A percentile compares a stretch with the other conserved stretches of the same genome.
phyloP scores from a whole-genome alignment of 2,329 filamentous ascomycete species.

The Aspergillus ruber region DNA sequence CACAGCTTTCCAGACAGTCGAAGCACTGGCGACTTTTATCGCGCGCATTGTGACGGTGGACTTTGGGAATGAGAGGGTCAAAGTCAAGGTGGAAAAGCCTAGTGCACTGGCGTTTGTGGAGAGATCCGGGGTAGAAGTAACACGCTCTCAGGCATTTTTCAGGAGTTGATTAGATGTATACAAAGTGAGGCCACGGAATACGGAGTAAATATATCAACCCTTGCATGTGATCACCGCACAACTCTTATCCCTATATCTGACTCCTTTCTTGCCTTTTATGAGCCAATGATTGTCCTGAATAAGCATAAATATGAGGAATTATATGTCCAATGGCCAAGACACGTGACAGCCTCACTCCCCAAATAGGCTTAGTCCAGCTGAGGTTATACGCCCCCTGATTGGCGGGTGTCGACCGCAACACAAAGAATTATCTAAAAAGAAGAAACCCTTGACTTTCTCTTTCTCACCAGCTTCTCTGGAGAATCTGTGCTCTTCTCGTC shows the following conservation, averaged over 20 bases:
- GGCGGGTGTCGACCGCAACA: constrained; percentile 3
- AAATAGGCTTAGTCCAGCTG: constrained; percentile 6
- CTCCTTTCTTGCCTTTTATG: no score
- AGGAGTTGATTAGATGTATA: background rate
- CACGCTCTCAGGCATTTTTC: constrained; percentile 41
- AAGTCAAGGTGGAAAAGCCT: constrained; percentile 45
- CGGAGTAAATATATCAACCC: no score
- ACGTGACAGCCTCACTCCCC: constrained; percentile 10
- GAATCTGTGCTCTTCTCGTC: background rate
- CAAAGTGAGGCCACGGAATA: no score
- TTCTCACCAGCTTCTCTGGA: constrained; percentile 3
- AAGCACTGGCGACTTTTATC: constrained; percentile 45
- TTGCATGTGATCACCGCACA: no score
- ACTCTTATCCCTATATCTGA: no score
- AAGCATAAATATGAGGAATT: no score
- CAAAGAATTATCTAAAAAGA: background rate
- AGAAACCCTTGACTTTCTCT: background rate
- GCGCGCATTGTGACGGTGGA: constrained; percentile 41
- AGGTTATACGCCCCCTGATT: constrained; percentile 10
- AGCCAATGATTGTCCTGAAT: no score
- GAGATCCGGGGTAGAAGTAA: constrained; percentile 44
- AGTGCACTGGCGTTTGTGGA: constrained; percentile 46
- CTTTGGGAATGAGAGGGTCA: constrained; percentile 41
- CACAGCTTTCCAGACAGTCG: constrained; percentile 46
- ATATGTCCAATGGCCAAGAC: constrained; percentile 2